Evolutionary conservation across 441 rosid species (phyloP), one percentile per base, ranked within the genome.

Genomic region (Eutrema salsugineum): DNA sequence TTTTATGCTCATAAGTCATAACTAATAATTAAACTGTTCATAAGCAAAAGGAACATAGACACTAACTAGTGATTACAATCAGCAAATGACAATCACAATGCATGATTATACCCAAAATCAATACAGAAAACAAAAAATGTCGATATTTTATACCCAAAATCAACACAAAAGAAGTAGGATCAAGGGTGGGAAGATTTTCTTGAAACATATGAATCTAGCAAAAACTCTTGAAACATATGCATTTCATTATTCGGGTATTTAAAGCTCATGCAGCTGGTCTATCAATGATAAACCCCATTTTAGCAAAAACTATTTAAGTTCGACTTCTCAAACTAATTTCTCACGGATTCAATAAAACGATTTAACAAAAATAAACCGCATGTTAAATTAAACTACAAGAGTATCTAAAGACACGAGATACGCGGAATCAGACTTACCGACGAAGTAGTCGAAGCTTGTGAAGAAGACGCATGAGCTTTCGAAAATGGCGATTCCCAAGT

Each of bases 181-280:
- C n/a, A n/a, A n/a, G n/a, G n/a, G n/a, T n/a, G n/a, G n/a, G n/a
- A n/a, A n/a, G n/a, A n/a, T n/a, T n/a, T n/a, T n/a, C n/a, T n/a
- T n/a, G n/a, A n/a, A n/a, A n/a, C n/a, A n/a, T n/a, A n/a, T n/a
- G n/a, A n/a, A n/a, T n/a, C n/a, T n/a, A n/a, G n/a, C n/a, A n/a
- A n/a, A n/a, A n/a, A n/a, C n/a, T n/a, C n/a, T n/a, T n/a, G n/a
- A n/a, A n/a, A n/a, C n/a, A n/a, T n/a, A n/a, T n/a, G 27, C 27
- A 24, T 3, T 24, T 4, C 27, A 24, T 24, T 24, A 24, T 24
- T 24, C 3, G 27, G 2, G 12, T 22, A 38, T 12, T 0, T 11
- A 47, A 16, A 35, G 39, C 24, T 47, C 74, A 59, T 70, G 59
- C 59, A 59, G 50, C 40, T 47, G 30, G 47, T 69, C 48, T 8